Evolutionary conservation across 139 green algal species (phyloP).

Genomic region (Micractinium conductrix): DNA sequence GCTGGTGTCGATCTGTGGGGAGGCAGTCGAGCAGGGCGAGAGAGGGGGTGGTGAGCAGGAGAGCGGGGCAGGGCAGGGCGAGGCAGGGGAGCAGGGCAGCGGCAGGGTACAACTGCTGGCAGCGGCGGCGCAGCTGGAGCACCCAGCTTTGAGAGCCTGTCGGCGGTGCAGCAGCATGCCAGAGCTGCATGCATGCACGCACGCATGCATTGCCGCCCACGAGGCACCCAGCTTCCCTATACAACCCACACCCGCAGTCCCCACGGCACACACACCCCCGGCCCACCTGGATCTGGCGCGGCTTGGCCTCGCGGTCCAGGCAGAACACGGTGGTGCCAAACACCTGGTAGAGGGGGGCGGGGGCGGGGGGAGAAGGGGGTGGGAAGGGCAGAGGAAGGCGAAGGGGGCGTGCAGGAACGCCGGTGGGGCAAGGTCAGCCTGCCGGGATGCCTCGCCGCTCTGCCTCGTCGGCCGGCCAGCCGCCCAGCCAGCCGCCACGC

Average conservation of each 20-base stretch:
- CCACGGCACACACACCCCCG: too few species aligned
- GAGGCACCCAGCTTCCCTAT: background rate
- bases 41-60: background rate
- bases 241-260: background rate
- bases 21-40: too few species aligned
- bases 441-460: too few species aligned
- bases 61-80: background rate
- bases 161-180: background rate
- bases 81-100: too few species aligned
- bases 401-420: background rate
- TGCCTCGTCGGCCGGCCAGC: too few species aligned
- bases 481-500: too few species aligned
- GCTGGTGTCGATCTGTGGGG: constrained; percentile 87
- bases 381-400: background rate
- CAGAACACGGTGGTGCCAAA: constrained; percentile 82
- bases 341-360: constrained; percentile 41
- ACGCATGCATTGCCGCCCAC: background rate
- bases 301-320: constrained; percentile 97
- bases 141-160: too few species aligned
- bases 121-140: too few species aligned
- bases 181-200: background rate
- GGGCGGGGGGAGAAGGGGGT: background rate
- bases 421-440: too few species aligned
- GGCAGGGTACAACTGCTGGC: too few species aligned
- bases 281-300: constrained; percentile 80